phyloP scores from a whole-genome alignment of 2,329 filamentous ascomycete genomes.

The Sarocladiaceae sp. region DNA sequence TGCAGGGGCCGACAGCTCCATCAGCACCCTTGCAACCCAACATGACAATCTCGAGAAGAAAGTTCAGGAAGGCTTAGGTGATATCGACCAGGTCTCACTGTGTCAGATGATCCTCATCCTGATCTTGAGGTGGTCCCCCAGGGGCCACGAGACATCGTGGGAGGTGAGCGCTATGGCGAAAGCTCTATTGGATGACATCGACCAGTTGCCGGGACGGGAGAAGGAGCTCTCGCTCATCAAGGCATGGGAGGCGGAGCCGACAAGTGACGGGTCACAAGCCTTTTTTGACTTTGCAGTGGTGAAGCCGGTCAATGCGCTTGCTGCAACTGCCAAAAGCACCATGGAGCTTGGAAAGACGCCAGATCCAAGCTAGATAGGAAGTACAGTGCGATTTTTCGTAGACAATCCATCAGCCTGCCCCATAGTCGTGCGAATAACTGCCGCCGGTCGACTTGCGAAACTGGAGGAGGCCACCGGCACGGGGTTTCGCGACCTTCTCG shows the following conservation, averaged over 20 bases:
- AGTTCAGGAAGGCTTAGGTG: slow-evolving; percentile 26
- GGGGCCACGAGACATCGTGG: slow-evolving; percentile 39
- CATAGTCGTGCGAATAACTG: no score
- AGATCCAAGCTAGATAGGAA: slow-evolving; percentile 5
- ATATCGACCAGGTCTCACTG: slow-evolving; percentile 46
- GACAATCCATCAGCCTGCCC: no score
- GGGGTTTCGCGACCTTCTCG: no score
- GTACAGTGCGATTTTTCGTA: no score
- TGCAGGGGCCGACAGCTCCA: slow-evolving; percentile 11
- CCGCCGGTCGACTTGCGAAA: no score
- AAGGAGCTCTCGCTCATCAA: slow-evolving; percentile 36
- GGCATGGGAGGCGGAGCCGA: slow-evolving; percentile 36
- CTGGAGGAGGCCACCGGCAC: no score
- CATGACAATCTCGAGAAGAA: slow-evolving; percentile 17
- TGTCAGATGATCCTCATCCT: slow-evolving; percentile 48
- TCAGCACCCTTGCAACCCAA: slow-evolving; percentile 9
- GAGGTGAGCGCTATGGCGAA: slow-evolving; percentile 30
- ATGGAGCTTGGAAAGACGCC: slow-evolving; percentile 1
- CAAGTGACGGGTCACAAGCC: slow-evolving; percentile 28
- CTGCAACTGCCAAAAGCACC: slow-evolving; percentile 33
- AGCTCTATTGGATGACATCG: slow-evolving; percentile 43
- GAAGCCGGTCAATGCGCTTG: slow-evolving; percentile 39
- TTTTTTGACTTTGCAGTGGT: slow-evolving; percentile 47
- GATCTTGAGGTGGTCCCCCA: slow-evolving; percentile 34
- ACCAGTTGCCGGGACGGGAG: slow-evolving; percentile 37